Base-by-base conservation (phyloP, 768 basidiomycete species). In the Suillus subluteus region DNA sequence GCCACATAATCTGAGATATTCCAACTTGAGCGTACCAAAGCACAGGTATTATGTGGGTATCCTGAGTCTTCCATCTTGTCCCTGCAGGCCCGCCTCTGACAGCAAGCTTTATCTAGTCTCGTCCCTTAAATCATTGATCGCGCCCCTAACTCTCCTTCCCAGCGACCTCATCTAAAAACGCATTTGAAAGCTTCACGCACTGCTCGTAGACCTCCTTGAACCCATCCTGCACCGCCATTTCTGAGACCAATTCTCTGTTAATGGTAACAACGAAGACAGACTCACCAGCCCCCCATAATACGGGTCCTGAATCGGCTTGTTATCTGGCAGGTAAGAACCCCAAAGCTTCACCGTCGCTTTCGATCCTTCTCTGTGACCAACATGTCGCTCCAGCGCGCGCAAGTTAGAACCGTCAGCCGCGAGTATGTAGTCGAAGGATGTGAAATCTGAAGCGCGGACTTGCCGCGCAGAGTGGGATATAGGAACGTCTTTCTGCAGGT, bases 321-420 rank as follows among this genome's bases (percentile, higher is more conserved):
- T 80, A 73, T 92, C 91, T 8, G 59, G 16, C 6, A 88, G 78
- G 74, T 90, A 94, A 6, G 91, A 90, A 21, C 92, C 93, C 88
- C 91, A 96, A n/a, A 96, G 82, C 8, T 83, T 83, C 38, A 95
- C 83, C 61, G 83, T 81, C 0, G 92, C 91, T 68, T 80, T 79
- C 54, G 87, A 82, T 62, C 83, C 82, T 30, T 43, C 9, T 2
- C 18, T 32, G 1, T 30, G 40, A 61, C 59, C 26, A 3, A 21
- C 26, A 43, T 61, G 59, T 13, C 59, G 40, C 54, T 86, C 70
- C 54, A 95, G 80, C 66, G 86, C 81, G 43, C 83, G 83, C 68
- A 92, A 82, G 78, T 96, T 96, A 72, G 81, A 87, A 66, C 85
- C 84, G 73, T 97, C 96, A 50, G 95, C 87, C 9, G 95, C 93